Evolutionary conservation across 805 yeast genomes (phyloP).

Genomic region (Cyberlindnera petersonii): DNA sequence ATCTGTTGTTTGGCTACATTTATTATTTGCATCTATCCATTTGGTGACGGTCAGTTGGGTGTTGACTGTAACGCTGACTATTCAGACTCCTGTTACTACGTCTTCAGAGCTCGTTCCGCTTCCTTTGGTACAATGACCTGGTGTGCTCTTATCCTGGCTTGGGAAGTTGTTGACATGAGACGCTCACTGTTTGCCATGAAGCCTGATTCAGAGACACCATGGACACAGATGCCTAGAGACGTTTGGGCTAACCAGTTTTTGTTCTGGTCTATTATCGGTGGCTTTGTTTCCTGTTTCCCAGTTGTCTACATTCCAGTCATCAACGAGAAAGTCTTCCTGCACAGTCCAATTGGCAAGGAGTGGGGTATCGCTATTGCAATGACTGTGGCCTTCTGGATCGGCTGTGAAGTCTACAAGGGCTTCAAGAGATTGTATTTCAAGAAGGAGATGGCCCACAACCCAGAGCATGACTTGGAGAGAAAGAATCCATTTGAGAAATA

Average conservation of each 20-base stretch:
- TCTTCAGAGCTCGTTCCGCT: constrained; percentile 71
- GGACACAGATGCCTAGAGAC: constrained; percentile 56
- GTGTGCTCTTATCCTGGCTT: constrained; percentile 76
- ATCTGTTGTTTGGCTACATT: constrained; percentile 63
- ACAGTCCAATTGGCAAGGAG: constrained; percentile 66
- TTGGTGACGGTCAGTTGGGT: constrained; percentile 65
- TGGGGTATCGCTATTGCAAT: constrained; percentile 75
- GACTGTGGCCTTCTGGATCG: constrained; percentile 50
- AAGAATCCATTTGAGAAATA: constrained; percentile 60
- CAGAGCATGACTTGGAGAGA: constrained; percentile 61
- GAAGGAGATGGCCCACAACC: constrained; percentile 43
- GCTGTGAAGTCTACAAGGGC: constrained; percentile 66
- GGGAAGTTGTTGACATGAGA: constrained; percentile 77
- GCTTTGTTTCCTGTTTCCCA: constrained; percentile 71
- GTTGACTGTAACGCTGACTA: constrained; percentile 51
- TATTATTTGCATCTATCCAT: constrained; percentile 61
- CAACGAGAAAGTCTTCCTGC: constrained; percentile 70
- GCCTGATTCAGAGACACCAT: constrained; percentile 54
- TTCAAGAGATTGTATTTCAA: constrained; percentile 51
- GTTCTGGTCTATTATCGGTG: constrained; percentile 76
- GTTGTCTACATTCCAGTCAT: constrained; percentile 87
- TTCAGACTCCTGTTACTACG: constrained; percentile 49
- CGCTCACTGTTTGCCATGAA: constrained; percentile 69
- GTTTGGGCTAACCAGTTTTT: constrained; percentile 72
- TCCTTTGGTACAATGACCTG: constrained; percentile 82